Base-by-base conservation (phyloP, 441 rosid species). In the Flueggea neowawraea region DNA sequence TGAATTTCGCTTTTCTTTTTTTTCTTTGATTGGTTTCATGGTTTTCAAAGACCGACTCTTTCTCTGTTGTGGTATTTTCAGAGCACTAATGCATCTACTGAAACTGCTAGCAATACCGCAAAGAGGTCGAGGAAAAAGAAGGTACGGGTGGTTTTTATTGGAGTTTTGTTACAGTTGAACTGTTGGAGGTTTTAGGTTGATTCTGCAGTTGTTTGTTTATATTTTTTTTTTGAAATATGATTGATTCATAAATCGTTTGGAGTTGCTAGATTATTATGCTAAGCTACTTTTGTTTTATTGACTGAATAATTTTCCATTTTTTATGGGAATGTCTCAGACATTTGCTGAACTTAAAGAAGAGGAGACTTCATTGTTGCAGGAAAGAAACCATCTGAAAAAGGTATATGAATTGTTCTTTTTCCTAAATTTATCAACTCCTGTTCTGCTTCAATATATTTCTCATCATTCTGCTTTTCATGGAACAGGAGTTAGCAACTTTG, bases 291-390 rank as follows among this genome's bases (percentile, higher is more conserved):
- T 2, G 7, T 6, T 54, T 54, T 54, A 22, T 17, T 17, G 57
- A 28, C 28, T 52, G 2, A 52, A 52, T n/a, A 10, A 8, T 48
- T 7, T 10, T 36, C 14, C 17, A 6, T 36, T 36, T 36, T 52
- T 60, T 12, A 12, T 54, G 59, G 60, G 36, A 31, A 54, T 57
- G 22, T 62, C 61, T 31, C 85, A 93, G 98, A 84, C 97, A 6
- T 84, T 81, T 76, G 87, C 83, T 57, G 94, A 85, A 72, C 96
- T 92, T 13, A 83, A 80, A 63, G 80, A 74, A 44, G 96, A 84
- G 75, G 96, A 84, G 72, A 71, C 22, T 54, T 56, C 66, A 65
- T 78, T 85, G 54, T 55, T 86, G 74, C 79, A 85, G 70, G 96
- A 92, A 73, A 82, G 80, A 68, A 28, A 63, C 10, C 45, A 68